Conservation (phyloP, 2,329 filamentous ascomycete species). For the Fusarium mundagurra region DNA sequence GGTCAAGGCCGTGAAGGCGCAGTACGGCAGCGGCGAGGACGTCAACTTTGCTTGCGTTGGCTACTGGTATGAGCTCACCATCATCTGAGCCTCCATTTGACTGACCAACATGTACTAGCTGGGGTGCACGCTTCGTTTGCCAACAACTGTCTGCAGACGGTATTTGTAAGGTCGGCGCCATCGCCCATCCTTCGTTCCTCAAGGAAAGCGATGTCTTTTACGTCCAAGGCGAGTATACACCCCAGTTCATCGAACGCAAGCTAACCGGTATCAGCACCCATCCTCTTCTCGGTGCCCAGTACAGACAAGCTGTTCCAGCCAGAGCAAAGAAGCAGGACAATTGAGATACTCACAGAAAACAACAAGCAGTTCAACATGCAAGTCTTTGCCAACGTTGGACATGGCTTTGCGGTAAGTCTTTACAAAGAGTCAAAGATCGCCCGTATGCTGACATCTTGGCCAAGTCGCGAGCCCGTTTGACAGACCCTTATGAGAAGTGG, state of each 20-base stretch:
- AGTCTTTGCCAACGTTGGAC: not conserved
- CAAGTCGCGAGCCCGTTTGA: not conserved
- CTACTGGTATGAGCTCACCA: not conserved
- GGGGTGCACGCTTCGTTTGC: not conserved
- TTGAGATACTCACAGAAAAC: not conserved
- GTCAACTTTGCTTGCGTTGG: not conserved
- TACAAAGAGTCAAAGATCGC: rapidly evolving
- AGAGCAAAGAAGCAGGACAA: not conserved
- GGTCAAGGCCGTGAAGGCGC: not conserved
- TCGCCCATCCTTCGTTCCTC: not conserved
- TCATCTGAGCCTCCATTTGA: not conserved
- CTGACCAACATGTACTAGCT: not conserved
- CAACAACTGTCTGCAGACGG: not conserved
- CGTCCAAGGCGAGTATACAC: not conserved
- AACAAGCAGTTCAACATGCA: not conserved
- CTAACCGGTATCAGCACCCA: not conserved
- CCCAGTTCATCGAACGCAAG: not conserved
- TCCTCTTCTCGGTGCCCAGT: not conserved
- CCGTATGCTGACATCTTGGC: not conserved
- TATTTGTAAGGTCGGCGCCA: not conserved
- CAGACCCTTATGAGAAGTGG: not conserved
- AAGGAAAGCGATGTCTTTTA: not conserved
- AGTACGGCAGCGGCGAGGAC: not conserved
- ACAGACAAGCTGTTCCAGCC: not conserved
- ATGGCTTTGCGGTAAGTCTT: not conserved